Evolutionary conservation across 2,329 filamentous ascomycete genomes (phyloP).

Genomic region (Colletotrichum kahawae): DNA sequence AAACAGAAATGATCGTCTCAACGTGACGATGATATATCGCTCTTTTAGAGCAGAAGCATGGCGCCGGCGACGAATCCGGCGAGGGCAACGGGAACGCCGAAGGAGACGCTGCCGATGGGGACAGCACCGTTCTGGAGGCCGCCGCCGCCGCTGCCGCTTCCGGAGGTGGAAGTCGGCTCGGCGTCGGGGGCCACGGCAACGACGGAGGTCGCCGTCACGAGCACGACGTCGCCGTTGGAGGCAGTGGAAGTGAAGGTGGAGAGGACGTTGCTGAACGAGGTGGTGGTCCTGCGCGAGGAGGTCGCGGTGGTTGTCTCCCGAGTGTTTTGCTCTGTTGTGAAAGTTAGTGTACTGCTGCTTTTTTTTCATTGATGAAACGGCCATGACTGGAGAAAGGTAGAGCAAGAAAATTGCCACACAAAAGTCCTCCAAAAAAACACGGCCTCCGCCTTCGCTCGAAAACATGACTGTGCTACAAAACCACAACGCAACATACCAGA

Average conservation of each 20-base stretch:
- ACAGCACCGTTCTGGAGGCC: conserved; percentile 42
- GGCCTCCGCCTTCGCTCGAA: neutral
- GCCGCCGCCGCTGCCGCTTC: conserved; percentile 26
- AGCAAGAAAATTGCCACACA: neutral
- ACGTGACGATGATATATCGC: neutral
- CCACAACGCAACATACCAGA: conserved; percentile 17
- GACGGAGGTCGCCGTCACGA: conserved; percentile 55
- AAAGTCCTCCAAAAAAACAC: neutral
- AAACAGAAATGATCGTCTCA: neutral
- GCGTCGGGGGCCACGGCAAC: conserved; percentile 47
- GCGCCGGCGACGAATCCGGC: conserved; percentile 29
- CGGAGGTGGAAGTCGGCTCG: conserved; percentile 28
- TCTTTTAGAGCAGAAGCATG: conserved; percentile 9
- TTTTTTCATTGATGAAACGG: neutral
- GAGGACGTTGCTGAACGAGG: conserved; percentile 40
- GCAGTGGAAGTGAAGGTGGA: conserved; percentile 52
- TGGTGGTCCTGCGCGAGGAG: conserved; percentile 29
- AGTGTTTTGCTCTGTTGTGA: conserved; percentile 20
- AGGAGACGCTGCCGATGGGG: conserved; percentile 24
- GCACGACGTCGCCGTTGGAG: conserved; percentile 47
- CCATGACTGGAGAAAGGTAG: neutral
- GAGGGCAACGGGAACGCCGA: conserved; percentile 25
- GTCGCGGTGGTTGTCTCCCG: conserved; percentile 35
- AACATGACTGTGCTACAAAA: conserved; percentile 16
- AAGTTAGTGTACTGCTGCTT: neutral